These are phyloP conservation scores for Decorospora gaudefroyi DNA, from an alignment of 2,329 filamentous ascomycete species.

Conservation along the genomic window DNA sequence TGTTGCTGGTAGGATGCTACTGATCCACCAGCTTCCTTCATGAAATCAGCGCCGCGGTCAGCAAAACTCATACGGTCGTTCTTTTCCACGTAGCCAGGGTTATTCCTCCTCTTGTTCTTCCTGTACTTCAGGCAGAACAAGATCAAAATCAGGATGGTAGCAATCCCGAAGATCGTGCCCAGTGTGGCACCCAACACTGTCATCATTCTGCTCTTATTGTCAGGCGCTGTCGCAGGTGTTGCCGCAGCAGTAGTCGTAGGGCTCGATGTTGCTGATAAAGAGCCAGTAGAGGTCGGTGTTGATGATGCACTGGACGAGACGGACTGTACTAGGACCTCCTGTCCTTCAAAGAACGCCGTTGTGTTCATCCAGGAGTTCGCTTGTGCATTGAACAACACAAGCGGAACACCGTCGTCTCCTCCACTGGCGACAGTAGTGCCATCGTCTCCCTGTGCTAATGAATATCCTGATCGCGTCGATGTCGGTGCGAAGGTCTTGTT, in stretches of 20 bases:
- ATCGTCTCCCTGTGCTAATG: conserved; percentile 67
- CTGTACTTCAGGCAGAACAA: conserved; percentile 69
- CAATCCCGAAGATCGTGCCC: conserved; percentile 76
- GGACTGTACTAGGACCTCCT: conserved; percentile 42
- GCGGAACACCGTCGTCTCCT: conserved; percentile 64
- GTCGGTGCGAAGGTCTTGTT: conserved; percentile 73
- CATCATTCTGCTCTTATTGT: conserved; percentile 55
- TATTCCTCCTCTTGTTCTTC: conserved; percentile 61
- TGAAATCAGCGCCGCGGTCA: conserved; percentile 57
- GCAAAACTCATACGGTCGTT: conserved; percentile 55
- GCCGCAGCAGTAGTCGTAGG: conserved; percentile 43
- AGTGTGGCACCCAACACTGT: conserved; percentile 79
- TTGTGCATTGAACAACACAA: conserved; percentile 77
- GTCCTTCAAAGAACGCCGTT: conserved; percentile 62
- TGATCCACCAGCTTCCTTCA: conserved; percentile 56
- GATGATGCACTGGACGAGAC: conserved; percentile 41
- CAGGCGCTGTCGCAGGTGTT: conserved; percentile 32
- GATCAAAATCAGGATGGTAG: conserved; percentile 70
- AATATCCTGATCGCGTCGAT: conserved; percentile 67
- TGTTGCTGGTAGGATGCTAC: conserved; percentile 41
- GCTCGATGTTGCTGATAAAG: conserved; percentile 30
- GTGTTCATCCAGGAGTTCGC: conserved; percentile 80
- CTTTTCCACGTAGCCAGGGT: conserved; percentile 55
- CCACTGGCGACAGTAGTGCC: conserved; percentile 79
- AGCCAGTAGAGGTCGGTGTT: conserved; percentile 26